Evolutionary conservation across 768 basidiomycete genomes (phyloP).

Genomic region (Amanita polypyramis): DNA sequence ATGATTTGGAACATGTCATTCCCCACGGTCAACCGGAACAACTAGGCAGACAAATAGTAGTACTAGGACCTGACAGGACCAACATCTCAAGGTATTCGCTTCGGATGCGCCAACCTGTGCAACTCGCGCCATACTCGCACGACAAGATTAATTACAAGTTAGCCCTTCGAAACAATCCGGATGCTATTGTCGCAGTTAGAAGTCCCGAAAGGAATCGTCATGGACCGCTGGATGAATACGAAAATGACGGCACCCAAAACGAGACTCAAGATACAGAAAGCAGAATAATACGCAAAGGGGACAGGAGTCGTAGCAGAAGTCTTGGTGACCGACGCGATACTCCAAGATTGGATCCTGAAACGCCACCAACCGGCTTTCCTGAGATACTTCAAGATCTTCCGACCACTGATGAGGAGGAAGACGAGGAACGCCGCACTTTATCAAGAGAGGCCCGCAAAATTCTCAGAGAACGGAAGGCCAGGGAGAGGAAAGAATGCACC

Average conservation of each 20-base stretch:
- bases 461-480: slow-evolving; percentile 11
- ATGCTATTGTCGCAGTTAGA: slow-evolving; percentile 51
- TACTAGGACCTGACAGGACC: slow-evolving; percentile 4
- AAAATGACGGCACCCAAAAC: slow-evolving; percentile 21
- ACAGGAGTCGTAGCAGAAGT: slow-evolving; percentile 3
- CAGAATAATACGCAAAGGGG: slow-evolving; percentile 9
- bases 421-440: slow-evolving; percentile 18
- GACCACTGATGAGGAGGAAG: slow-evolving; percentile 33
- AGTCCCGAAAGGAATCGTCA: slow-evolving; percentile 23
- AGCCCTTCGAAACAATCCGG: slow-evolving; percentile 43
- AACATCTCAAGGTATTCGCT: slow-evolving; percentile 37
- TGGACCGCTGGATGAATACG: slow-evolving; percentile 19
- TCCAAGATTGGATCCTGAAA: not conserved
- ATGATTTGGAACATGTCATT: not conserved
- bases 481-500: not conserved
- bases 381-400: slow-evolving; percentile 25
- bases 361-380: slow-evolving; percentile 18
- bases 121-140: slow-evolving; percentile 51
- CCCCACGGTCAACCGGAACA: slow-evolving; percentile 3
- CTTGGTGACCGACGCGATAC: not conserved
- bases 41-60: slow-evolving; percentile 2
- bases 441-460: slow-evolving; percentile 23
- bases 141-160: slow-evolving; percentile 44
- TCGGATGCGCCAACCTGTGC: slow-evolving; percentile 41
- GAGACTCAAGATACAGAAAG: slow-evolving; percentile 12